Evolutionary conservation across 2,329 filamentous ascomycete genomes (phyloP).

Genomic region (Aureobasidium sp.): DNA sequence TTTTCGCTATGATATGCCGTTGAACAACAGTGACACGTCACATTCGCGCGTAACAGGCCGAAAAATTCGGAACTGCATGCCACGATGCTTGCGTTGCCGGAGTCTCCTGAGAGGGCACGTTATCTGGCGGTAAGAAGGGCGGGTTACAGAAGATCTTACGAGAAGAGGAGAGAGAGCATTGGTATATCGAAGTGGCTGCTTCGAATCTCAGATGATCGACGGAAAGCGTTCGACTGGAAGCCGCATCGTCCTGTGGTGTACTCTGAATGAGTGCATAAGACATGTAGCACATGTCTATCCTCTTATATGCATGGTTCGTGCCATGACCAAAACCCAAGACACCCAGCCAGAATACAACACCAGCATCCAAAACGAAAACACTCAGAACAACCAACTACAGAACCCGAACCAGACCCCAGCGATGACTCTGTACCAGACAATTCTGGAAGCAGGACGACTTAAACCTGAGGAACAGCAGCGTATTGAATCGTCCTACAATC

Average conservation of each 20-base stretch:
- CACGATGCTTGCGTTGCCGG: not conserved
- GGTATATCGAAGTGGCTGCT: not conserved
- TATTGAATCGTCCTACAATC: not conserved
- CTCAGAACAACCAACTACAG: not conserved
- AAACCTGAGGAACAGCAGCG: not conserved
- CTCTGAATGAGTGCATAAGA: not conserved
- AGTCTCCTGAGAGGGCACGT: not conserved
- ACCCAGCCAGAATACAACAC: too few species aligned
- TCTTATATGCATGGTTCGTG: not conserved
- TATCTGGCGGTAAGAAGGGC: too few species aligned
- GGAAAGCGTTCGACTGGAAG: not conserved
- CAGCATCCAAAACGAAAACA: not conserved
- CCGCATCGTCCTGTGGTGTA: not conserved
- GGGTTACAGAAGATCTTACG: too few species aligned
- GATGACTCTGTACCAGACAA: not conserved
- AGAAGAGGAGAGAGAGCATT: not conserved
- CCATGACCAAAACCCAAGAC: too few species aligned
- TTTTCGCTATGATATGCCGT: too few species aligned
- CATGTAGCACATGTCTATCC: not conserved
- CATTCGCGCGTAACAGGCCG: not conserved
- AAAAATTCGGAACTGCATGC: too few species aligned
- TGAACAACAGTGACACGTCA: too few species aligned
- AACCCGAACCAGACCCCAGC: not conserved
- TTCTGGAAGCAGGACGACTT: not conserved
- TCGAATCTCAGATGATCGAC: too few species aligned